Evolutionary conservation across 2,329 filamentous ascomycete species (phyloP), one percentile per base, ranked within the genome.

Genomic region (Magnaporthales sp.): DNA sequence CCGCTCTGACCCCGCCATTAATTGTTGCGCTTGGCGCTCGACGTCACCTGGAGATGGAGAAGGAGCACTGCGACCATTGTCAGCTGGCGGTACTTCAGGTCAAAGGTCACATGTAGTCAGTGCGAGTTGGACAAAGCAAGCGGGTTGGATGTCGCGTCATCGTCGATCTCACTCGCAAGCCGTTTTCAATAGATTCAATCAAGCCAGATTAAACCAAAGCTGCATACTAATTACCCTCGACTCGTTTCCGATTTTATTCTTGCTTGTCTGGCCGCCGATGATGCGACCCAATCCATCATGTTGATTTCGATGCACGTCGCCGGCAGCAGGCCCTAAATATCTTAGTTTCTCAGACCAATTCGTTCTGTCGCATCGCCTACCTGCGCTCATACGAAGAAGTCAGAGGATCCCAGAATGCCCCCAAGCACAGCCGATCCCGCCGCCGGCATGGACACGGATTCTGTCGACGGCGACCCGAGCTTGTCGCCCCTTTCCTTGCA

Each of bases 401-500:
- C 38, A 24, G 26, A 60, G 24, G 7, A 26, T 13, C 26, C 24
- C 58, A 58, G 61, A 27, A 69, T 70, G 67, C 67, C 67, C 11
- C 62, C 66, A 11, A 32, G 61, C 13, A 26, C 66, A 10, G 11
- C 63, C 19, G 68, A 62, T 11, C 71, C 74, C 60, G 76, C 77
- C 8, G 70, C 72, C 19, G 71, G 72, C 62, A 79, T 79, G 26
- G 72, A 78, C 38, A 83, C 85, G 22, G 74, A 78, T 9, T 77
- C 77, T 27, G 15, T 60, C 24, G 56, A 60, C 56, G 54, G n/a
- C 66, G 82, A 86, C 51, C 72, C 79, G 2, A 71, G 74, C n/a
- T 75, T 75, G 10, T 81, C 79, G 51, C 85, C 83, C 1, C 81
- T 83, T 66, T 88, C 86, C 3, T 83, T 90, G n/a, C 85, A 86